A percentile compares a stretch with the other conserved stretches of the same genome.
phyloP scores from a whole-genome alignment of 441 rosid species.

The Arabidopsis lyrata region DNA sequence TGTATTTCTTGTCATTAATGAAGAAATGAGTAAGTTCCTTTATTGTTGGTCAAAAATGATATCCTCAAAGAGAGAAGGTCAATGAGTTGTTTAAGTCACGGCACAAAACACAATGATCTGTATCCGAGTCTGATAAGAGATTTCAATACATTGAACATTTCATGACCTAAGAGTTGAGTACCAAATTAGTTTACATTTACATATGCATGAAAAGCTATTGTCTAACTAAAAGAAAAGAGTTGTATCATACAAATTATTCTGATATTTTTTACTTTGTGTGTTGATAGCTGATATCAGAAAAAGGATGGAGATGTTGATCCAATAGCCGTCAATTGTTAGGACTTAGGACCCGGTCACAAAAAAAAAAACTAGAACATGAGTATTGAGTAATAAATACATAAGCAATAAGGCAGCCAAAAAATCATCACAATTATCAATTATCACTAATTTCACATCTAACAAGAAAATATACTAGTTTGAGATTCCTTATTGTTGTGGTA shows the following conservation, averaged over 20 bases:
- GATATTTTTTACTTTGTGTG: not conserved
- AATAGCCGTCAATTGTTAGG: not conserved
- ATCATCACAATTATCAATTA: not conserved
- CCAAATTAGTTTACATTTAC: not conserved
- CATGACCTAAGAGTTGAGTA: not conserved
- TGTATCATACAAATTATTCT: too few relatives aligned
- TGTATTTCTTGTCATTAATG: too few relatives aligned
- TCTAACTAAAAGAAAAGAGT: not conserved
- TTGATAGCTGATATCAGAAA: not conserved
- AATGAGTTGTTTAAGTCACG: slow-evolving; percentile 24
- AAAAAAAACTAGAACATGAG: not conserved
- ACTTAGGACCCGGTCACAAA: not conserved
- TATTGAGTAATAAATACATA: not conserved
- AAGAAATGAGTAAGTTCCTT: not conserved
- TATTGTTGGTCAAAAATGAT: slow-evolving; percentile 15
- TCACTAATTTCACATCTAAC: not conserved
- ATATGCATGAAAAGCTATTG: slow-evolving; percentile 1
- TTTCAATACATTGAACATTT: slow-evolving; percentile 6
- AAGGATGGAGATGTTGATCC: not conserved
- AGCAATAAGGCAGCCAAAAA: not conserved
- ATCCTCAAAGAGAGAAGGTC: slow-evolving; percentile 18
- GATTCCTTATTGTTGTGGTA: too few relatives aligned
- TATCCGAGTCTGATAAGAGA: slow-evolving; percentile 26
- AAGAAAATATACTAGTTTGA: too few relatives aligned
- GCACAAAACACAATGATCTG: slow-evolving; percentile 31